Evolutionary conservation across 2,329 filamentous ascomycete species (phyloP), one percentile per base, ranked within the genome.

Genomic region (Clonostachys sp.): DNA sequence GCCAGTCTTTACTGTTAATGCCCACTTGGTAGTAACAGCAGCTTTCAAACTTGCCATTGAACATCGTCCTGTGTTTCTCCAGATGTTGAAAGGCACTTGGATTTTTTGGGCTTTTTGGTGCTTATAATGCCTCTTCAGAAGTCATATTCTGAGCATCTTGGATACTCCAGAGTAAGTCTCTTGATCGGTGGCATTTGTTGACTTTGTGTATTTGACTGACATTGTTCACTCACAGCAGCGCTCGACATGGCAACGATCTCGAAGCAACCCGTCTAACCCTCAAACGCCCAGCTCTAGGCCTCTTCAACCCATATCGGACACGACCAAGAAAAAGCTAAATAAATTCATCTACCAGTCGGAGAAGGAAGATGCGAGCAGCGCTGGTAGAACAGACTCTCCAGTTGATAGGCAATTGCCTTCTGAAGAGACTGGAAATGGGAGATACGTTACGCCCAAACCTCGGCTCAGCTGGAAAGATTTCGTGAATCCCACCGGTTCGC

Each of bases 291-390:
- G 57, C 34, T 45, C 66, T 12, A 67, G 63, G 36, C 61, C 72
- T 38, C 61, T 75, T 7, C 67, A 72, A 34, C 73, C 75, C 16
- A 70, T 82, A 12, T 84, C 82, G 38, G 72, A 78, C 34, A 70
- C 70, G 9, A 83, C 82, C 12, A 84, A 80, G 58, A 78, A 69
- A 52, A 86, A 84, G 56, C 70, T 86, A 34, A 77, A 75, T 57
- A 78, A 79, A 48, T 84, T 81, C 52, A 68, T 72, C 45, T 68
- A 72, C 13, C 60, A 66, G 8, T 51, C 57, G 2, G 55, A 24
- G 53, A 56, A 34, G 16, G 48, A 47, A 13, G 42, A 50, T 9
- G 20, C 41, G 8, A 24, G 46, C 41, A 34, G 35, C 13, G 57
- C 55, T 17, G 43, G 49, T 8, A 36, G 40, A 14, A 41, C 53